These are phyloP conservation scores for Didymella lethalis DNA, from an alignment of 2,329 filamentous ascomycete genomes.

Conservation along the genomic window DNA sequence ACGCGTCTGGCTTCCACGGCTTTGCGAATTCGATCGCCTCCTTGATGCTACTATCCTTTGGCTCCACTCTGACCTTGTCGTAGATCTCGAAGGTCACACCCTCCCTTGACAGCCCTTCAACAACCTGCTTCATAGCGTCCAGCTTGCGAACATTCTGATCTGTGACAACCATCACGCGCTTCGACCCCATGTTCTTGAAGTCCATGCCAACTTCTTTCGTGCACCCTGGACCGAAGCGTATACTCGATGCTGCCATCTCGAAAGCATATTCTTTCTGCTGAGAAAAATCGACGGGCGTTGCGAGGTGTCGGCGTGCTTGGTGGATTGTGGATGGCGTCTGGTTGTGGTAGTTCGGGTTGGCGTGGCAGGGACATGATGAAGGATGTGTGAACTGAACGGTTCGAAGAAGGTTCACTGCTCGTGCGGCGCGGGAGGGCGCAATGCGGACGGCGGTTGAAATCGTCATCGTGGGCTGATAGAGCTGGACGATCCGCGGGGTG, in stretches of 20 bases:
- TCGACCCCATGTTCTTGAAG: slow-evolving; percentile 86
- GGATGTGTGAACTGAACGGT: slow-evolving; percentile 93
- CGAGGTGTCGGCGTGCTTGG: slow-evolving; percentile 68
- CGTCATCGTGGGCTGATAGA: slow-evolving; percentile 11
- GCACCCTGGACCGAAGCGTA: slow-evolving; percentile 90
- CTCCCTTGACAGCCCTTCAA: slow-evolving; percentile 79
- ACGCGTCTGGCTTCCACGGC: slow-evolving; percentile 82
- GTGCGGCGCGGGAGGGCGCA: slow-evolving; percentile 58
- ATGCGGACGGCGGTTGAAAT: slow-evolving; percentile 38
- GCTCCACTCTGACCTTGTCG: slow-evolving; percentile 82
- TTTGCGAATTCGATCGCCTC: slow-evolving; percentile 89
- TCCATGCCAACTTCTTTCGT: slow-evolving; percentile 99
- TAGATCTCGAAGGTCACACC: slow-evolving; percentile 84
- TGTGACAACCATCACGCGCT: slow-evolving; percentile 90
- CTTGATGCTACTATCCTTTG: slow-evolving; percentile 91
- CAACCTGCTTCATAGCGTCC: slow-evolving; percentile 87
- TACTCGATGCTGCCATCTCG: slow-evolving; percentile 95
- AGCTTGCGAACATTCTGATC: slow-evolving; percentile 82
- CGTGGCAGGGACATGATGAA: slow-evolving; percentile 93
- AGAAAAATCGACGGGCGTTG: slow-evolving; percentile 76
- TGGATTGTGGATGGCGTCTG: slow-evolving; percentile 49
- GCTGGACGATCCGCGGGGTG: slow-evolving; percentile 6
- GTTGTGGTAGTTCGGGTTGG: slow-evolving; percentile 80
- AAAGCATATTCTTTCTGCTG: slow-evolving; percentile 96
- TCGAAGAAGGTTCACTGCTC: slow-evolving; percentile 77